A percentile compares a stretch with the other conserved stretches of the same genome.
Conservation (phyloP, 2,329 filamentous ascomycete species). For the Knoxdaviesia capensis region DNA sequence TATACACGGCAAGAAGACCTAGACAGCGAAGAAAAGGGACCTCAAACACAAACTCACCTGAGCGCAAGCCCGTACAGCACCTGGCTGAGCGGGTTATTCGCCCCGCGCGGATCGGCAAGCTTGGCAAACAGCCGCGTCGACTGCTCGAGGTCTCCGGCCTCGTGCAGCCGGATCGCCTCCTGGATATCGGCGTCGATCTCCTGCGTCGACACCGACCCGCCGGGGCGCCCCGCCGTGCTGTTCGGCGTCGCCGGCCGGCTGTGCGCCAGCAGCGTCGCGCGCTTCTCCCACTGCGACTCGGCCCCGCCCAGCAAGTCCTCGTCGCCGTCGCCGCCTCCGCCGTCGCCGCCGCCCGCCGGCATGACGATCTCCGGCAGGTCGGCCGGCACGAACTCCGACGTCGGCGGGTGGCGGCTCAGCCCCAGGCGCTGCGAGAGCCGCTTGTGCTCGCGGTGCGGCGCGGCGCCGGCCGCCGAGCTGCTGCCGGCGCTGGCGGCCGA, state of each 20-base stretch:
- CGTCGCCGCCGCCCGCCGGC: no score
- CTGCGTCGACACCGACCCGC: slow-evolving; percentile 6
- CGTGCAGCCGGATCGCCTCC: slow-evolving; percentile 86
- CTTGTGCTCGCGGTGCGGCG: slow-evolving; percentile 9
- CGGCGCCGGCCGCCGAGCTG: slow-evolving; percentile 8
- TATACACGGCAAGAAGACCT: background rate
- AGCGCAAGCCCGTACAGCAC: slow-evolving; percentile 88
- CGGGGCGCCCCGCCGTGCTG: slow-evolving; percentile 9
- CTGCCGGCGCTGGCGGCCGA: slow-evolving; percentile 16
- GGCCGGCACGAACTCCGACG: slow-evolving; percentile 55
- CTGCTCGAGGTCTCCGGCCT: slow-evolving; percentile 55
- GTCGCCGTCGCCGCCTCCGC: no score
- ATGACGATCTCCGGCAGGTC: slow-evolving; percentile 56
- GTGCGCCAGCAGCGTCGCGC: slow-evolving; percentile 64
- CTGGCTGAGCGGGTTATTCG: slow-evolving; percentile 86
- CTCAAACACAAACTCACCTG: slow-evolving; percentile 32
- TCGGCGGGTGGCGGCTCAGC: slow-evolving; percentile 34
- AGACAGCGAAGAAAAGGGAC: slow-evolving; percentile 6
- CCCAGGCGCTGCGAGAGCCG: slow-evolving; percentile 53
- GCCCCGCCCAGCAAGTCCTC: slow-evolving; percentile 19
- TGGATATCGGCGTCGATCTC: slow-evolving; percentile 57
- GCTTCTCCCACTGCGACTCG: slow-evolving; percentile 76
- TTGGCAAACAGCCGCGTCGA: slow-evolving; percentile 74
- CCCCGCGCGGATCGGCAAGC: slow-evolving; percentile 63
- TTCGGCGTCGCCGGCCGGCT: slow-evolving; percentile 15